Evolutionary conservation across 306 rosid genomes (phyloP).

Genomic region (Argentina anserina): DNA sequence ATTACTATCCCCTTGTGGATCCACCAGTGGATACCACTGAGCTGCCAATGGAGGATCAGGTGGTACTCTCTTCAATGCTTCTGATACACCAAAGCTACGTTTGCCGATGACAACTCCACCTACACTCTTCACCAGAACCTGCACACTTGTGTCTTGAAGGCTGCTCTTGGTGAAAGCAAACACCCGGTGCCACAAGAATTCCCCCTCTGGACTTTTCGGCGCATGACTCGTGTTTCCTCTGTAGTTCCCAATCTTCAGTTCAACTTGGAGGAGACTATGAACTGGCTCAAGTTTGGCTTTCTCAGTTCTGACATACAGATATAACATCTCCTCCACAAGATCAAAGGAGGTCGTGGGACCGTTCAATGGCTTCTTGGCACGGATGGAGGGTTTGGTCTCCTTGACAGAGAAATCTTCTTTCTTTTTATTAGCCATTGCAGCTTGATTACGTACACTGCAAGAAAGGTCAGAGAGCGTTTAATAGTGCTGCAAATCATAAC

Average conservation of each 20-base stretch:
- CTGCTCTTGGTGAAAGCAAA: constrained; percentile 1
- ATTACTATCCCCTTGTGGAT: neutral
- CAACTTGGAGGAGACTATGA: neutral
- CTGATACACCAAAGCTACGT: neutral
- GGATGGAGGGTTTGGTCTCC: constrained; percentile 7
- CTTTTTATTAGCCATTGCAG: neutral
- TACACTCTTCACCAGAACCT: neutral
- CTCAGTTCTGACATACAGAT: constrained; percentile 29
- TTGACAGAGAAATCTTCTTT: constrained; percentile 4
- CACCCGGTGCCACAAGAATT: neutral
- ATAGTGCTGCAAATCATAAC: neutral
- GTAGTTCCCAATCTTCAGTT: constrained; percentile 13
- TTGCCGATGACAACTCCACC: neutral
- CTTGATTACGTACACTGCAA: neutral
- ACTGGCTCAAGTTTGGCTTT: constrained; percentile 16
- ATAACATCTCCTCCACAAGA: constrained; percentile 33
- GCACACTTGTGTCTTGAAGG: neutral
- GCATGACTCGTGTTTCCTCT: neutral
- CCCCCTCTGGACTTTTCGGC: neutral
- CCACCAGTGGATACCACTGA: neutral
- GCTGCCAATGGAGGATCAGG: neutral
- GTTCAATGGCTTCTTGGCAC: neutral
- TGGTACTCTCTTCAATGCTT: neutral
- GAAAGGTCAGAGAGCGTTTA: neutral
- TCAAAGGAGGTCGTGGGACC: neutral